Conservation (phyloP, 495 filamentous ascomycete species). For the Podospora fimiseda region DNA sequence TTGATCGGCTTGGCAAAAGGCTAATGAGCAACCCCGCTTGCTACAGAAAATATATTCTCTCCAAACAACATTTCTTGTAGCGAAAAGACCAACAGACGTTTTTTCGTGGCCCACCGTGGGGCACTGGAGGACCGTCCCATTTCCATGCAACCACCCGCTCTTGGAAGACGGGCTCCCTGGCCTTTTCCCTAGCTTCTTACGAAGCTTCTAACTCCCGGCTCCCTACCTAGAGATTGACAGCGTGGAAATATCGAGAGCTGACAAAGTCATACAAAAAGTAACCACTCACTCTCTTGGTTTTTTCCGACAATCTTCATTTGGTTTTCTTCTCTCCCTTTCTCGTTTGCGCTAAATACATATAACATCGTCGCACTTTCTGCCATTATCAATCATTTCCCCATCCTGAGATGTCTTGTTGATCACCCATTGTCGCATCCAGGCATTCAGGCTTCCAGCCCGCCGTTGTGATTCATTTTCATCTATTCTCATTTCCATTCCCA, state of each 20-base stretch:
- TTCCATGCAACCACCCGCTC: conserved; percentile 5
- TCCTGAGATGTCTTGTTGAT: conserved; percentile 7
- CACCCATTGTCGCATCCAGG: neutral
- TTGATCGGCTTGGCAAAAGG: too few relatives aligned
- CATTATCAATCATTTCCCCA: too few relatives aligned
- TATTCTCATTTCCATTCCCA: neutral
- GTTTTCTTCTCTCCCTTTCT: too few relatives aligned
- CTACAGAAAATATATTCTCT: too few relatives aligned
- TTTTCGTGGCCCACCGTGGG: neutral
- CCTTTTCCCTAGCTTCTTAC: neutral
- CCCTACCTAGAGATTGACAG: conserved; percentile 20
- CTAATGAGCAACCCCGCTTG: too few relatives aligned
- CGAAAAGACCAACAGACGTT: neutral
- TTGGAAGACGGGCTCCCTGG: too few relatives aligned
- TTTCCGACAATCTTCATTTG: too few relatives aligned
- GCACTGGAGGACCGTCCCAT: neutral
- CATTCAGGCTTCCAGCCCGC: neutral
- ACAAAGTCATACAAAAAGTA: neutral
- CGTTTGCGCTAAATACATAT: too few relatives aligned
- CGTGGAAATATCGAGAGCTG: conserved; percentile 29
- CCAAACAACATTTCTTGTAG: conserved; percentile 11
- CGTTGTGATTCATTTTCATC: neutral
- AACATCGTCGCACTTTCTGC: too few relatives aligned
- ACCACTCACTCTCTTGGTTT: too few relatives aligned
- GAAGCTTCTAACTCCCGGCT: too few relatives aligned